Percentiles rank a stretch among this genome's conserved stretches.
Evolutionary conservation across 1,139 yeast genomes (phyloP).

Genomic region (Zygotorulaspora mrakii): DNA sequence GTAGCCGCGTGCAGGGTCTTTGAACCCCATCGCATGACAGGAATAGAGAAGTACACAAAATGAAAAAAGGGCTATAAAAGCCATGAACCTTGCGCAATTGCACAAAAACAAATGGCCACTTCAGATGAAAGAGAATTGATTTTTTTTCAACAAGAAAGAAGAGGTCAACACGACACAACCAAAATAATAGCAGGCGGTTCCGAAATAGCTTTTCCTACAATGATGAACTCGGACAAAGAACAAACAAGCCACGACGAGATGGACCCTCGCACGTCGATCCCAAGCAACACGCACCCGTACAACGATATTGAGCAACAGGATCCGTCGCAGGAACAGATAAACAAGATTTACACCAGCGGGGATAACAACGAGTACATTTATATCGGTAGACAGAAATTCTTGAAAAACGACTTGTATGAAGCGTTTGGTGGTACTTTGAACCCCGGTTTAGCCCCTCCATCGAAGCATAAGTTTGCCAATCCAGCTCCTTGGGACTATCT

Average conservation of each 20-base stretch:
- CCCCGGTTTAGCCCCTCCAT: slow-evolving; percentile 54
- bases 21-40: background rate
- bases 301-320: slow-evolving; percentile 1
- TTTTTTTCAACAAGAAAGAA: too few species aligned
- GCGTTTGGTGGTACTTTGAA: slow-evolving; percentile 63
- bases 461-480: slow-evolving; percentile 46
- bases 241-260: slow-evolving; percentile 16
- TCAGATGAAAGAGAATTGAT: too few species aligned
- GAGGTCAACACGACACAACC: too few species aligned
- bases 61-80: background rate
- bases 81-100: background rate
- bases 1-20: background rate
- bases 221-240: slow-evolving; percentile 18
- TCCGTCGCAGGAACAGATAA: slow-evolving; percentile 8
- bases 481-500: slow-evolving; percentile 65
- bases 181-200: background rate
- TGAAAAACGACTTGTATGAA: slow-evolving; percentile 49
- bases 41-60: background rate
- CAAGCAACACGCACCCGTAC: slow-evolving; percentile 1
- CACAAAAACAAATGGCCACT: too few species aligned
- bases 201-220: background rate
- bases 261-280: slow-evolving; percentile 6
- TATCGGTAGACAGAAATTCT: slow-evolving; percentile 69
- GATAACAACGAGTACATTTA: slow-evolving; percentile 55
- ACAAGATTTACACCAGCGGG: slow-evolving; percentile 39